Percentiles rank a stretch among this genome's conserved stretches.
Conservation (phyloP, 2,329 filamentous ascomycete genomes). For the Biscogniauxia marginata region DNA sequence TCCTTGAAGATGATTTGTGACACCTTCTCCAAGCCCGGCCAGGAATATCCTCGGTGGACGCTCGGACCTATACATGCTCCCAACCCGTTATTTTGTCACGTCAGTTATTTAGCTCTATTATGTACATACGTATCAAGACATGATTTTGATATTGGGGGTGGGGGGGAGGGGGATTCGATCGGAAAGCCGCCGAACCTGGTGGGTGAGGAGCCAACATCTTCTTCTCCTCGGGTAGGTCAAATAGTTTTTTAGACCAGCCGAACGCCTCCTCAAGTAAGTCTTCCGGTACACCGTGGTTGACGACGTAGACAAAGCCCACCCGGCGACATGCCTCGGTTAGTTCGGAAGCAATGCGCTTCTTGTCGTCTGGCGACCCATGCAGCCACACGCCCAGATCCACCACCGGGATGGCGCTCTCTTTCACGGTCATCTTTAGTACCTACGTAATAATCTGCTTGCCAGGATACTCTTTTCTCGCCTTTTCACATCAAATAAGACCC, state of each 20-base stretch:
- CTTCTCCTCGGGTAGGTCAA: constrained; percentile 32
- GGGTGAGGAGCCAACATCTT: constrained; percentile 39
- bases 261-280: constrained; percentile 39
- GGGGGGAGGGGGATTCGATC: neutral
- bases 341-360: constrained; percentile 26
- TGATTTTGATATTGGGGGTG: neutral
- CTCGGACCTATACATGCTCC: constrained; percentile 35
- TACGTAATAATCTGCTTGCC: neutral
- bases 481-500: neutral
- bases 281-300: constrained; percentile 33
- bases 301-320: constrained; percentile 33
- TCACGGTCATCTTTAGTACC: constrained; percentile 5
- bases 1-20: constrained; percentile 42
- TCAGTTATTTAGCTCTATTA: neutral
- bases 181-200: constrained; percentile 19
- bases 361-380: constrained; percentile 18
- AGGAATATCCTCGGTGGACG: constrained; percentile 55
- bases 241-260: constrained; percentile 32
- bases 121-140: neutral
- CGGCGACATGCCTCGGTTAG: constrained; percentile 31
- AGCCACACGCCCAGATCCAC: constrained; percentile 27
- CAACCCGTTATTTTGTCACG: neutral
- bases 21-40: constrained; percentile 53
- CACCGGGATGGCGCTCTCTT: constrained; percentile 22
- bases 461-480: too few relatives aligned